A percentile compares a stretch with the other conserved stretches of the same genome.
Evolutionary conservation across 2,329 filamentous ascomycete species (phyloP).

Genomic region (Cladobotryum mycophilum): DNA sequence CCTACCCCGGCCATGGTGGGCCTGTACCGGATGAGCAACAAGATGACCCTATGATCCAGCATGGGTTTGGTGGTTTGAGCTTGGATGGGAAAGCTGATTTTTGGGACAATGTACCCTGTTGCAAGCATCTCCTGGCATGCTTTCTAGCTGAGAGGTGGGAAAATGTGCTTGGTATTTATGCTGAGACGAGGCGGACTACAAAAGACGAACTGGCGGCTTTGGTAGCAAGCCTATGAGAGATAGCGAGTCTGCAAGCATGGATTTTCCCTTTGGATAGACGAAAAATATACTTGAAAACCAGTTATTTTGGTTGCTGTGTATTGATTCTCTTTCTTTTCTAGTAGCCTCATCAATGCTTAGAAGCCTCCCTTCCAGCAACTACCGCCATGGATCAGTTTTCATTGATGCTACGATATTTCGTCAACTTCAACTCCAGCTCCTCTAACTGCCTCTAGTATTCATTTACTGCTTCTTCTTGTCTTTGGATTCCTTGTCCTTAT

Average conservation of each 20-base stretch:
- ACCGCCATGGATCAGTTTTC: not conserved
- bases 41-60: not conserved
- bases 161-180: conserved; percentile 47
- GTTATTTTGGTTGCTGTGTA: conserved; percentile 7
- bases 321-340: not conserved
- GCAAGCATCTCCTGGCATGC: conserved; percentile 87
- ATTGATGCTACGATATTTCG: not conserved
- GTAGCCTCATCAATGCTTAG: conserved; percentile 8
- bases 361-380: not conserved
- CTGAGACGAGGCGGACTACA: conserved; percentile 48
- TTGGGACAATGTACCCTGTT: conserved; percentile 48
- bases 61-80: conserved; percentile 45
- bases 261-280: no score
- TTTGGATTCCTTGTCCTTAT: conserved; percentile 52
- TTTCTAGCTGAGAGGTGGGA: conserved; percentile 63
- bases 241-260: not conserved
- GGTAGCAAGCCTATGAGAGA: conserved; percentile 37
- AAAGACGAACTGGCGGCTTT: conserved; percentile 69
- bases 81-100: conserved; percentile 26
- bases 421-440: not conserved
- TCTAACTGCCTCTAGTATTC: not conserved
- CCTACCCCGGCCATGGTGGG: conserved; percentile 42
- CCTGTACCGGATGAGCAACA: not conserved
- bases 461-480: conserved; percentile 41
- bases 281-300: not conserved